These are phyloP conservation scores for Aphanomyces invadans DNA, from an alignment of 352 stramenopile species.

Conservation along the genomic window DNA sequence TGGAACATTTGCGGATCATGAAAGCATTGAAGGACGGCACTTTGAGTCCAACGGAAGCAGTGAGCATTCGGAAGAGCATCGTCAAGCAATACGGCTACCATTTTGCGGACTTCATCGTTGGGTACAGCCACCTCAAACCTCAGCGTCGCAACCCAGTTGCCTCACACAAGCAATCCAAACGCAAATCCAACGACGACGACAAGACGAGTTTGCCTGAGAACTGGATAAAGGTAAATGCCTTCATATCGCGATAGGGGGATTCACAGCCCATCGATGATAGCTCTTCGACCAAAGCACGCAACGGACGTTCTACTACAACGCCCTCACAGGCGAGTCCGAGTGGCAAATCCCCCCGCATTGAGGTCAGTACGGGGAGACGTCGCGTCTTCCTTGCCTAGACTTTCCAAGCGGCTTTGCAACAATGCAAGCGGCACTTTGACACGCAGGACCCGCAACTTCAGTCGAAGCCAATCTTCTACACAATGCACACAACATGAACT, in stretches of 20 bases:
- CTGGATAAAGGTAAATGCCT: slow-evolving; percentile 24
- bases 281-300: slow-evolving; percentile 13
- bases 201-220: background rate
- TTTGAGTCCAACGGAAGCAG: background rate
- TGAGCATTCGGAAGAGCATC: slow-evolving; percentile 16
- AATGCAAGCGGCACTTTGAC: slow-evolving; percentile 1
- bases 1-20: slow-evolving; percentile 2
- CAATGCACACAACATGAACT: background rate
- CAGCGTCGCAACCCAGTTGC: background rate
- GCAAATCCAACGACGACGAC: background rate
- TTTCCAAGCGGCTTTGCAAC: slow-evolving; percentile 5
- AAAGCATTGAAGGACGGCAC: background rate
- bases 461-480: slow-evolving; percentile 8
- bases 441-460: slow-evolving; percentile 20
- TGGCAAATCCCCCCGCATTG: slow-evolving; percentile 6
- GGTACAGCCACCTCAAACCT: background rate
- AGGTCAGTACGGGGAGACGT: background rate
- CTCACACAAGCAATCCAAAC: background rate
- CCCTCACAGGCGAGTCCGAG: slow-evolving; percentile 12
- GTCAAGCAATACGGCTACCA: slow-evolving; percentile 24
- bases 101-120: slow-evolving; percentile 16
- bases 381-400: background rate
- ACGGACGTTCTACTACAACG: slow-evolving; percentile 19
- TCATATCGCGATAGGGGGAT: too few relatives aligned
- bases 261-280: too few relatives aligned